Percentiles rank a stretch among this genome's conserved stretches.
phyloP scores from a whole-genome alignment of 805 yeast species.

The Starmerella potacharoeniae region DNA sequence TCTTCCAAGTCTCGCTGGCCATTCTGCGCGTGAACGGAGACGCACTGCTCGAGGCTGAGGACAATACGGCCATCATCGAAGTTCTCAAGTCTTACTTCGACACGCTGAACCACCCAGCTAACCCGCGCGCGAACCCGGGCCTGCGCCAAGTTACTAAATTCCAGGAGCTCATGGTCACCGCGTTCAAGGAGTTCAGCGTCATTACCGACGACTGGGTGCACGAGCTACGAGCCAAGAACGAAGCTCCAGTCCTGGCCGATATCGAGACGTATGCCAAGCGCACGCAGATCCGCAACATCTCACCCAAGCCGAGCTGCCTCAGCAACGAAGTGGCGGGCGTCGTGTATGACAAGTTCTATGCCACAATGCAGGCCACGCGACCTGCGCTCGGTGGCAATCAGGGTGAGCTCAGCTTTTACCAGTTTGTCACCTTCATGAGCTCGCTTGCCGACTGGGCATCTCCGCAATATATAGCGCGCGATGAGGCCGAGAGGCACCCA shows the following conservation, averaged over 20 bases:
- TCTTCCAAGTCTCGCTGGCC: conserved; percentile 90
- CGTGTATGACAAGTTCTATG: conserved; percentile 75
- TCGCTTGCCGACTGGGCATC: conserved; percentile 68
- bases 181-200: conserved; percentile 79
- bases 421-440: conserved; percentile 62
- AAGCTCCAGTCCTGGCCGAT: conserved; percentile 69
- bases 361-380: conserved; percentile 53
- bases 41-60: conserved; percentile 62
- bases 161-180: conserved; percentile 80
- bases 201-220: conserved; percentile 64
- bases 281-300: conserved; percentile 73
- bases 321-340: conserved; percentile 48
- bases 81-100: conserved; percentile 73
- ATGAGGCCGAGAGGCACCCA: conserved; percentile 27
- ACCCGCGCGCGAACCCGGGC: conserved; percentile 56
- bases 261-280: conserved; percentile 85
- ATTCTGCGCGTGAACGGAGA: conserved; percentile 84
- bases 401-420: conserved; percentile 61
- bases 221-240: conserved; percentile 56
- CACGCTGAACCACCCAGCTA: conserved; percentile 59
- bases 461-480: conserved; percentile 24
- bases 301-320: conserved; percentile 56
- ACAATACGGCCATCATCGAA: conserved; percentile 85
- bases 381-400: conserved; percentile 37
- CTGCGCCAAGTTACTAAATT: conserved; percentile 66